Conservation (phyloP, 495 filamentous ascomycete genomes). For the Aspergillus homomorphus region DNA sequence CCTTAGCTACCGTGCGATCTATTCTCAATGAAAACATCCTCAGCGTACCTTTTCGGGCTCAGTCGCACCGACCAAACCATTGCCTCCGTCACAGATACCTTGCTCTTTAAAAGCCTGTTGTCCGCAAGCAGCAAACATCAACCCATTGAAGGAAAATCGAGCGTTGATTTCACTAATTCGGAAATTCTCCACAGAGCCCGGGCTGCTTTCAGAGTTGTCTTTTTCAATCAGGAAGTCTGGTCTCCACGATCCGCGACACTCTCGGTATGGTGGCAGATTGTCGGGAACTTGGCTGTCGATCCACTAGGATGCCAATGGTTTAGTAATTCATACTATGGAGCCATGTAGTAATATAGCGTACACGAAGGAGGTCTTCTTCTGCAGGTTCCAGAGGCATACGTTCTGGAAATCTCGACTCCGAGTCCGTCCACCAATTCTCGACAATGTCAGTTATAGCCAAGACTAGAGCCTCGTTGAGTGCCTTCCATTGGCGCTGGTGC, state of each 20-base stretch:
- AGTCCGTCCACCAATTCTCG: conserved; percentile 37
- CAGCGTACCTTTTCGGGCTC: conserved; percentile 14
- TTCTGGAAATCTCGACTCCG: conserved; percentile 28
- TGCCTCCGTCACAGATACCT: conserved; percentile 5
- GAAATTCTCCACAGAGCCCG: conserved; percentile 22
- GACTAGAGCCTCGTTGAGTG: conserved; percentile 27
- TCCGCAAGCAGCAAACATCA: conserved; percentile 22
- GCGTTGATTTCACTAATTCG: conserved; percentile 47
- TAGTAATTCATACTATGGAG: not conserved
- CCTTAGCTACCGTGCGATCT: not conserved
- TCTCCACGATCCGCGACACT: conserved; percentile 35
- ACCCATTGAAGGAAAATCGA: conserved; percentile 42
- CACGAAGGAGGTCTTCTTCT: conserved; percentile 32
- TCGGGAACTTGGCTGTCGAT: conserved; percentile 6
- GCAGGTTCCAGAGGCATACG: conserved; percentile 37
- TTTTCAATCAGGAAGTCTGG: conserved; percentile 43
- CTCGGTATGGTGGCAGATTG: conserved; percentile 11
- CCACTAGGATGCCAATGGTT: conserved; percentile 16
- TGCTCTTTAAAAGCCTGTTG: conserved; percentile 18
- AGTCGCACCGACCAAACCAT: conserved; percentile 8
- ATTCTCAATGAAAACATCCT: not conserved
- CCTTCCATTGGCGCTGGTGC: too few relatives aligned
- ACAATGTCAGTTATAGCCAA: conserved; percentile 39
- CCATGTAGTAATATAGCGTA: conserved; percentile 1
- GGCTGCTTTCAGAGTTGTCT: not conserved